A percentile compares a stretch with the other conserved stretches of the same genome.
phyloP scores from a whole-genome alignment of 2,329 filamentous ascomycete genomes.

The Hortaea sp. region DNA sequence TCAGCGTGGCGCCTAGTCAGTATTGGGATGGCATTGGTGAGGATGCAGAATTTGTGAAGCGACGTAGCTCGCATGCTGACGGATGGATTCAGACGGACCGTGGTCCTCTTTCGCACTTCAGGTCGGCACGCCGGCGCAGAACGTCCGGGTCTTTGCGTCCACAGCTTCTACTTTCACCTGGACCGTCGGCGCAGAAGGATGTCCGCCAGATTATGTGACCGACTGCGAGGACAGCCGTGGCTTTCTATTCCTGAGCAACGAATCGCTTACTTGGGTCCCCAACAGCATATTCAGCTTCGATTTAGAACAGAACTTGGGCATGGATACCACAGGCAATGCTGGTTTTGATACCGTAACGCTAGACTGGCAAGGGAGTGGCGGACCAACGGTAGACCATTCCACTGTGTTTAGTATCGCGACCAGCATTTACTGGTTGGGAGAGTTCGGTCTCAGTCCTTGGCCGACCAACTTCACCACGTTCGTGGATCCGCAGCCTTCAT shows the following conservation, averaged over 20 bases:
- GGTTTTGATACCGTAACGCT: conserved; percentile 26
- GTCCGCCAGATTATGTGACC: conserved; percentile 16
- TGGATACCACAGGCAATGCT: conserved; percentile 18
- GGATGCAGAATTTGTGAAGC: conserved; percentile 1
- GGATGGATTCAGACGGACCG: conserved; percentile 16
- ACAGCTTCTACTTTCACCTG: conserved; percentile 23
- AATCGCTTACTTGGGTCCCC: conserved; percentile 50
- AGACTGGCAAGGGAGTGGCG: conserved; percentile 26
- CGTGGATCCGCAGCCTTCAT: conserved; percentile 25
- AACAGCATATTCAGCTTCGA: conserved; percentile 54
- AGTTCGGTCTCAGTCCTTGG: conserved; percentile 25
- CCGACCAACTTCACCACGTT: conserved; percentile 28
- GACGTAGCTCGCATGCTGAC: not conserved
- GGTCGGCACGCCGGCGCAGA: conserved; percentile 23
- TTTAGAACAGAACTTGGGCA: conserved; percentile 45
- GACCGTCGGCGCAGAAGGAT: conserved; percentile 20
- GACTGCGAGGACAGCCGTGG: conserved; percentile 23
- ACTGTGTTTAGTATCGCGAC: conserved; percentile 20
- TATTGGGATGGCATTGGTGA: conserved; percentile 28
- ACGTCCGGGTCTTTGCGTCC: conserved; percentile 23
- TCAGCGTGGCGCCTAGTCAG: conserved; percentile 25
- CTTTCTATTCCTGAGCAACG: conserved; percentile 37
- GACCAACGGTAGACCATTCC: conserved; percentile 19
- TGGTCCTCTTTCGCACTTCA: conserved; percentile 30
- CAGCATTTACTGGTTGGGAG: conserved; percentile 23